Percentiles rank a stretch among this genome's conserved stretches.
phyloP scores from a whole-genome alignment of 768 basidiomycete genomes.

The Roridomyces roridus region DNA sequence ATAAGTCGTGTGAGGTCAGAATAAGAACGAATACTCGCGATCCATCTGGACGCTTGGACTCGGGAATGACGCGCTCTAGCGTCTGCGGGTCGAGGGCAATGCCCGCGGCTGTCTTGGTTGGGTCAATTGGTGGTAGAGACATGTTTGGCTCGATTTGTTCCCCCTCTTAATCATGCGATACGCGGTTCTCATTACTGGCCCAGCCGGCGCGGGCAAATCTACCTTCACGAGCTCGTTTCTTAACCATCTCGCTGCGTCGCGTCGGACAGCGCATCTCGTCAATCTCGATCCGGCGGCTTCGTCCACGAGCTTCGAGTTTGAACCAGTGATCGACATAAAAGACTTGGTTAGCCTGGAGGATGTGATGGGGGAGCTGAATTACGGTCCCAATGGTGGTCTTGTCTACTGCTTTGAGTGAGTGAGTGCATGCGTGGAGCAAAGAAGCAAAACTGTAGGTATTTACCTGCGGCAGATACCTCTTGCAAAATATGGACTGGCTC shows the following conservation, averaged over 20 bases:
- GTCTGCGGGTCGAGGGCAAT: conserved; percentile 88
- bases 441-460: neutral
- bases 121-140: conserved; percentile 73
- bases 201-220: conserved; percentile 97
- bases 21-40: conserved; percentile 58
- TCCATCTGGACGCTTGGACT: conserved; percentile 83
- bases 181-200: conserved; percentile 90
- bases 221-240: conserved; percentile 90
- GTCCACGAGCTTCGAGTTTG: conserved; percentile 86
- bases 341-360: conserved; percentile 93
- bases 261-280: conserved; percentile 88
- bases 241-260: conserved; percentile 85
- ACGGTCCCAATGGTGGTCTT: conserved; percentile 96
- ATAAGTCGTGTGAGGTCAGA: conserved; percentile 20
- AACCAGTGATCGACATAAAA: conserved; percentile 92
- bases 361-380: conserved; percentile 93
- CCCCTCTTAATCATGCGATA: conserved; percentile 75
- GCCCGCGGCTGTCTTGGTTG: conserved; percentile 73
- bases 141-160: neutral
- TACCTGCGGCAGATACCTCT: conserved; percentile 71
- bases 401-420: conserved; percentile 99
- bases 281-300: conserved; percentile 97
- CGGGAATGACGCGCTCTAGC: conserved; percentile 87
- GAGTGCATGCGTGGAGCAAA: conserved; percentile 41
- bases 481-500: conserved; percentile 98